A percentile compares a stretch with the other conserved stretches of the same genome.
Evolutionary conservation across 139 green algal genomes (phyloP).

Genomic region (Coelastrella sp.): DNA sequence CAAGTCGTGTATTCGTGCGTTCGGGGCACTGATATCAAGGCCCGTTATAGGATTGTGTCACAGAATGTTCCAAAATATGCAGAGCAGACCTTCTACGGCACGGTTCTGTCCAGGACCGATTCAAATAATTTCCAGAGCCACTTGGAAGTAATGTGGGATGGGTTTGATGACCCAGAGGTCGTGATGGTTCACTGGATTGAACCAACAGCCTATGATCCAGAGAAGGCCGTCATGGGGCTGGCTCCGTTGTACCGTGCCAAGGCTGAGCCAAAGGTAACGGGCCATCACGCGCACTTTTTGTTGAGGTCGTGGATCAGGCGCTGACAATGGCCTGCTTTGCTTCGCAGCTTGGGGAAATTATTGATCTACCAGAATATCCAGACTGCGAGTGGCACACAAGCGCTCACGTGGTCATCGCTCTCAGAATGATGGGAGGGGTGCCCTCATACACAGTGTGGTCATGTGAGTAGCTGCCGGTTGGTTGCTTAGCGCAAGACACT

Average conservation of each 20-base stretch:
- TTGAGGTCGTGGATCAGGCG: not conserved
- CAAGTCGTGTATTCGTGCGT: slow-evolving; percentile 34
- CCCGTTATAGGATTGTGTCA: slow-evolving; percentile 19
- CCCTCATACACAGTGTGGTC: slow-evolving; percentile 44
- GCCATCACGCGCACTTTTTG: slow-evolving; percentile 13
- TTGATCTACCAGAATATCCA: slow-evolving; percentile 42
- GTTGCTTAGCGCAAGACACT: too few relatives aligned
- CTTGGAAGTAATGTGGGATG: slow-evolving; percentile 43
- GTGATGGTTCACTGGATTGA: slow-evolving; percentile 46
- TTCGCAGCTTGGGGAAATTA: slow-evolving; percentile 38
- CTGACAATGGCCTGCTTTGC: slow-evolving; percentile 20
- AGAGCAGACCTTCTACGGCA: slow-evolving; percentile 48
- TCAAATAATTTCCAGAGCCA: slow-evolving; percentile 46
- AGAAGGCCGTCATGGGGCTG: slow-evolving; percentile 45
- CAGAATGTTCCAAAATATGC: slow-evolving; percentile 20
- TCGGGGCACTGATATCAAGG: slow-evolving; percentile 44
- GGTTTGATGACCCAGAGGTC: slow-evolving; percentile 41
- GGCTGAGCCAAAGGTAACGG: slow-evolving; percentile 43
- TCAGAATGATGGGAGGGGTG: slow-evolving; percentile 38
- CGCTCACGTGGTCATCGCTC: slow-evolving; percentile 37
- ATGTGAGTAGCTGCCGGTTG: slow-evolving; percentile 33
- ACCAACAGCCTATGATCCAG: slow-evolving; percentile 26
- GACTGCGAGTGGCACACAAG: slow-evolving; percentile 49
- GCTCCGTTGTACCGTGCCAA: slow-evolving; percentile 42
- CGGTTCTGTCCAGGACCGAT: slow-evolving; percentile 40